Conservation (phyloP, 768 basidiomycete species). For the Mycena latifolia region DNA sequence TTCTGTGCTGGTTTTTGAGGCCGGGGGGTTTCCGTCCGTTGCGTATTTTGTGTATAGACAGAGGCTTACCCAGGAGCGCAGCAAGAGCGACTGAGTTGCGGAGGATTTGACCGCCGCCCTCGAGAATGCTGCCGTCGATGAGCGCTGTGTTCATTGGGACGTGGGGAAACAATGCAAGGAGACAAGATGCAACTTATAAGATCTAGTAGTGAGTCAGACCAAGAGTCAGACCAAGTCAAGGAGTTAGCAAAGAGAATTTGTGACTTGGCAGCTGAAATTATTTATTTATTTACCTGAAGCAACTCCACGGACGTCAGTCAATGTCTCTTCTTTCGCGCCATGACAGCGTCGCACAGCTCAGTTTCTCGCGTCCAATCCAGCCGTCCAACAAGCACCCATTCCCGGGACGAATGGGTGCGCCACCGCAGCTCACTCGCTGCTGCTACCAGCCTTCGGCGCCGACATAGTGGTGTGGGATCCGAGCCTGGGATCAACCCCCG, state of each 20-base stretch:
- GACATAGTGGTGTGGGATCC: slow-evolving; percentile 15
- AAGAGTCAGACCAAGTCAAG: too few relatives aligned
- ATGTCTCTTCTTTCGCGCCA: too few relatives aligned
- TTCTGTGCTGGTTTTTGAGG: slow-evolving; percentile 78
- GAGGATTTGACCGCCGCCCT: slow-evolving; percentile 71
- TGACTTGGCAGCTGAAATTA: too few relatives aligned
- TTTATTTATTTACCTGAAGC: too few relatives aligned
- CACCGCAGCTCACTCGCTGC: too few relatives aligned
- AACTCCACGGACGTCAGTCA: too few relatives aligned
- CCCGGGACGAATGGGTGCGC: too few relatives aligned
- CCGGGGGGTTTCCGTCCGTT: slow-evolving; percentile 70
- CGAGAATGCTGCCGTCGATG: slow-evolving; percentile 65
- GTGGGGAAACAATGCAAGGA: too few relatives aligned
- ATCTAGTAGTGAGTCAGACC: too few relatives aligned
- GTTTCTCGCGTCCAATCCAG: not conserved
- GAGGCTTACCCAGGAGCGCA: slow-evolving; percentile 69
- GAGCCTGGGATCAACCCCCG: slow-evolving; percentile 32
- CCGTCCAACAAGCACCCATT: not conserved
- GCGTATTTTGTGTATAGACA: slow-evolving; percentile 54
- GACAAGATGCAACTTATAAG: too few relatives aligned
- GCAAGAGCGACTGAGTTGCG: slow-evolving; percentile 77
- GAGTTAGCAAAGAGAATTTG: too few relatives aligned
- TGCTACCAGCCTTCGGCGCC: not conserved
- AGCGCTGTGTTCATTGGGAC: slow-evolving; percentile 17
- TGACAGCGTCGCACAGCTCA: too few relatives aligned